Base-by-base conservation (phyloP, 2,329 filamentous ascomycete species). In the Alternaria tenuissima region DNA sequence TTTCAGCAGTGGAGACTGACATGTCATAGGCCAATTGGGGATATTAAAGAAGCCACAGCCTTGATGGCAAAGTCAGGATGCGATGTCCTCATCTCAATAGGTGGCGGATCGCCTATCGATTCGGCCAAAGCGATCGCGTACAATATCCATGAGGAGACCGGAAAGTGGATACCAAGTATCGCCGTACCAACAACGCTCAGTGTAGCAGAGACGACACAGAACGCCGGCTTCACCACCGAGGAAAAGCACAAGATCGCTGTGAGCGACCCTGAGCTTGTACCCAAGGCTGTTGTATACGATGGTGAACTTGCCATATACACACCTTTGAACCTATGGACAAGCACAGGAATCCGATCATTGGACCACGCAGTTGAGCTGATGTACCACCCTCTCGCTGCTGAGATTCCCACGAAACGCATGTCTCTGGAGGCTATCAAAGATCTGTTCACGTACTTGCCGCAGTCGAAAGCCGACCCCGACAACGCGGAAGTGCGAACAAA, bases 301-400 rank as follows among this genome's bases (percentile, higher is more conserved):
- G 76, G 82, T 18, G 80, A 80, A 7, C 82, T 85, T 59, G 84
- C 81, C 1, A 65, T 82, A 8, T 75, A 86, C 58, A 87, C 85
- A 14, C 85, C 85, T 0, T 70, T 80, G 30, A 76, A 77, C 59
- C 78, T 87, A 2, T 85, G 82, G 79, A 77, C 85, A 43, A 82
- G 81, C 53, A 87, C 85, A 5, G 85, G 81, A 41, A 79, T 87
- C 47, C 77, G 85, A 41, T 83, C 85, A 0, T 74, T 87, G 42
- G 85, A 87, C 59, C 85, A 87, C 64, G 84, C 85, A 7, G 80
- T 87, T 42, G 85, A 87, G 71, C 66, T 82, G 14, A 79, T 85
- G 74, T 86, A 86, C 65, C 83, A 87, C 61, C 83, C 83, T 6
- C 81, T 81, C 2, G 79, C 83, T 1, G 81, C 83, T 1, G 84